Evolutionary conservation across 805 yeast species (phyloP).

Genomic region (Scheffersomyces lignosus): DNA sequence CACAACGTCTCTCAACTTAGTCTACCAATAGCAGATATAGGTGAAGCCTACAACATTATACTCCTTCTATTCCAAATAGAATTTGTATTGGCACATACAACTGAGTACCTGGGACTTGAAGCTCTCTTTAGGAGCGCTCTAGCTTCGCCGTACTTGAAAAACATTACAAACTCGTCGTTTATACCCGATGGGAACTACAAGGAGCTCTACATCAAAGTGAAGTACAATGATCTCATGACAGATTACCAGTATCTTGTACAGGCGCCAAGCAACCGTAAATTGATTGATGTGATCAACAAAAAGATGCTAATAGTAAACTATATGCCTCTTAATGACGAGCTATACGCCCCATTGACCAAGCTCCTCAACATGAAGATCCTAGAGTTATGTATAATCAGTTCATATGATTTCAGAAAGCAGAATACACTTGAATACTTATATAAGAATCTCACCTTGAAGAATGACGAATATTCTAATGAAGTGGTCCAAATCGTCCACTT

Average conservation of each 20-base stretch:
- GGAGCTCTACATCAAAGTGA: constrained; percentile 19
- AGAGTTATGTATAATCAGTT: constrained; percentile 29
- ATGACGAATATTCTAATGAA: background rate
- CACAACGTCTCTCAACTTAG: background rate
- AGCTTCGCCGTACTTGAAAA: background rate
- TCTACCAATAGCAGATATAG: background rate
- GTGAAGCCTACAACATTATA: background rate
- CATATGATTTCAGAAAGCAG: constrained; percentile 33
- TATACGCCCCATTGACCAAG: constrained; percentile 6
- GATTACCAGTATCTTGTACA: constrained; percentile 30
- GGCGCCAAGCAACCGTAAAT: constrained; percentile 8
- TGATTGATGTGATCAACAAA: constrained; percentile 27
- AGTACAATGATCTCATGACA: constrained; percentile 31
- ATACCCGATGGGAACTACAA: background rate
- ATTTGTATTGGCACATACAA: background rate
- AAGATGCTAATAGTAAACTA: constrained; percentile 24
- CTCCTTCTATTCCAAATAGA: background rate
- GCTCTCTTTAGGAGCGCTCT: background rate
- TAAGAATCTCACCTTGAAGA: constrained; percentile 1
- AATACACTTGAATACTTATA: constrained; percentile 21
- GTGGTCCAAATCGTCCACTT: background rate
- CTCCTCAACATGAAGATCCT: constrained; percentile 27
- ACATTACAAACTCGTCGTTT: background rate
- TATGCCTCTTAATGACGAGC: constrained; percentile 3
- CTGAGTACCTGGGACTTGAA: background rate